Conservation (phyloP, 2,329 filamentous ascomycete genomes). For the Pseudopithomyces chartarum region DNA sequence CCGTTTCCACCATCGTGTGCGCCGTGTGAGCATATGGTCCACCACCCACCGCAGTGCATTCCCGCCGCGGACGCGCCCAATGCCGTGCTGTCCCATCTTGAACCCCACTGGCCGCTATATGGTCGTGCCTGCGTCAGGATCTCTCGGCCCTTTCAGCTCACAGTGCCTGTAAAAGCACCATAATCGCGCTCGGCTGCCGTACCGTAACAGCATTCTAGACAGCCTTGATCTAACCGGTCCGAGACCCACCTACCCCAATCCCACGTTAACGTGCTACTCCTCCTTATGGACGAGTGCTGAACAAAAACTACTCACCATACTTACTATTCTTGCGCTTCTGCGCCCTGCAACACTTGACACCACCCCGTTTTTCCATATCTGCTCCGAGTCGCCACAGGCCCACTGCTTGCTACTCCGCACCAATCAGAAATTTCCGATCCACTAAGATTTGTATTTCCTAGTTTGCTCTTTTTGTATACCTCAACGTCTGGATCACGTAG, state of each 20-base stretch:
- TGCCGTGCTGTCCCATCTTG: conserved; percentile 30
- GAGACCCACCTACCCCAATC: conserved; percentile 30
- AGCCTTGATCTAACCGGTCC: conserved; percentile 27
- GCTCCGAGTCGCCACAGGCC: conserved; percentile 16
- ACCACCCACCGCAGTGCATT: conserved; percentile 15
- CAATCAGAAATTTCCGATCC: conserved; percentile 26
- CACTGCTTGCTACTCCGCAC: conserved; percentile 23
- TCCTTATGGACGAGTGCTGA: conserved; percentile 37
- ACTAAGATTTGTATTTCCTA: conserved; percentile 33
- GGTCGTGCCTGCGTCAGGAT: conserved; percentile 30
- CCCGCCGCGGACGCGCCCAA: conserved; percentile 33
- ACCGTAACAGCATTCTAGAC: conserved; percentile 31
- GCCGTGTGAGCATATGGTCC: conserved; percentile 14
- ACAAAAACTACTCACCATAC: conserved; percentile 23
- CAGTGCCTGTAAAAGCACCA: conserved; percentile 21
- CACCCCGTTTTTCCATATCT: conserved; percentile 36
- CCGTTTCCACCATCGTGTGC: conserved; percentile 3
- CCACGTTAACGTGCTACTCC: conserved; percentile 23
- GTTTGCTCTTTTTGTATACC: conserved; percentile 30
- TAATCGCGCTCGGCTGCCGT: conserved; percentile 19
- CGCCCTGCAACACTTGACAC: conserved; percentile 48
- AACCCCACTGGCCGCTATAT: conserved; percentile 34
- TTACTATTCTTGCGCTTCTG: conserved; percentile 46
- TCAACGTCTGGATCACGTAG: conserved; percentile 14
- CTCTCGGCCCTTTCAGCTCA: conserved; percentile 20